Evolutionary conservation across 176 grass and related monocot genomes (phyloP).

Genomic region (Miscanthus lutarioriparius): DNA sequence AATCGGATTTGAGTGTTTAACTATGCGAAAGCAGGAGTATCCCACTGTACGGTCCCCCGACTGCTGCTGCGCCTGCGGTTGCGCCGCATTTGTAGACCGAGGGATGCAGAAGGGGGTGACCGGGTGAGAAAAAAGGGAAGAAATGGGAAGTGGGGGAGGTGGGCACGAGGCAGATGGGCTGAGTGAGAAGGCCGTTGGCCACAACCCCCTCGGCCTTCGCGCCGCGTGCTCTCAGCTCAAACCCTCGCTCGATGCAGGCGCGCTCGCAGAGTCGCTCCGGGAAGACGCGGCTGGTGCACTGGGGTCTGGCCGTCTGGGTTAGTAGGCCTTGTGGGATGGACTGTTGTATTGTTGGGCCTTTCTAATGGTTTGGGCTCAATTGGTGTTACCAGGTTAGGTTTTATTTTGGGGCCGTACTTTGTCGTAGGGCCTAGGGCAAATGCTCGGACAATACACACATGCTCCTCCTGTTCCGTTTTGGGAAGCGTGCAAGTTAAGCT

Average conservation of each 20-base stretch:
- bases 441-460: too few species aligned
- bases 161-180: neutral
- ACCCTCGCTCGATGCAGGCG: neutral
- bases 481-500: too few species aligned
- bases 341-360: neutral
- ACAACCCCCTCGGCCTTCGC: neutral
- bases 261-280: too few species aligned
- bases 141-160: neutral
- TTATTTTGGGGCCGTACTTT: neutral
- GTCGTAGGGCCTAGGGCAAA: too few species aligned
- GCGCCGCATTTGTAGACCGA: conserved; percentile 56
- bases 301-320: too few species aligned
- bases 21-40: neutral
- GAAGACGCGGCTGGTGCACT: too few species aligned
- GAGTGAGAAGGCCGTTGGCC: conserved; percentile 18
- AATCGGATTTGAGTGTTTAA: neutral
- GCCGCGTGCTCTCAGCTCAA: conserved; percentile 10
- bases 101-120: neutral
- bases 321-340: neutral
- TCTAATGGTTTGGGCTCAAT: too few species aligned
- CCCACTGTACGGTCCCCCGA: neutral
- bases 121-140: neutral
- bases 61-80: neutral
- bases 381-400: neutral
- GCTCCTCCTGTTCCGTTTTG: too few species aligned